Evolutionary conservation across 768 basidiomycete genomes (phyloP).

Genomic region (Vishniacozyma victoriae): DNA sequence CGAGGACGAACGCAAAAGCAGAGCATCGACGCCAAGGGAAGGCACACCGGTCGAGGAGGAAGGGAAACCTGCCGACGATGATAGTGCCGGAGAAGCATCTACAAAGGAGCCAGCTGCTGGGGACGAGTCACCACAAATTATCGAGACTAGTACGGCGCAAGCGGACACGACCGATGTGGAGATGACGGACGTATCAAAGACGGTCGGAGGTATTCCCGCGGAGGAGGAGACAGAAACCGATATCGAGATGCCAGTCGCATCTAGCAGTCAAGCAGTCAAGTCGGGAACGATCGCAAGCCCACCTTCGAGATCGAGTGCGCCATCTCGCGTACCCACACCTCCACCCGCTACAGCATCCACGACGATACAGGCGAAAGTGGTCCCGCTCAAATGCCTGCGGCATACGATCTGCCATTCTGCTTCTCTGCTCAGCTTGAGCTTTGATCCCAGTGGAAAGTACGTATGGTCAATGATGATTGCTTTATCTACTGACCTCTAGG

Average conservation of each 20-base stretch:
- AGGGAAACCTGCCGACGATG: conserved; percentile 2
- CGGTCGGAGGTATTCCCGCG: background rate
- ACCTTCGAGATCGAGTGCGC: conserved; percentile 7
- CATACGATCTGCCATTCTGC: conserved; percentile 28
- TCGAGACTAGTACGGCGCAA: background rate
- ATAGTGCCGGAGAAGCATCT: background rate
- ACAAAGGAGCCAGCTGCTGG: background rate
- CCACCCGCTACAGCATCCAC: conserved; percentile 2
- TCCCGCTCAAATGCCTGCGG: conserved; percentile 26
- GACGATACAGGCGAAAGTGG: conserved; percentile 1
- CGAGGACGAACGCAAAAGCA: background rate
- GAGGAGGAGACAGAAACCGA: background rate
- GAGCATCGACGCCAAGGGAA: background rate
- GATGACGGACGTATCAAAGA: background rate
- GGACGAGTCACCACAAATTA: background rate
- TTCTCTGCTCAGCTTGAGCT: conserved; percentile 19
- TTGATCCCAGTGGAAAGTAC: conserved; percentile 29
- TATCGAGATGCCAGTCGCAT: conserved; percentile 6
- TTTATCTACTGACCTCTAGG: conserved; percentile 7
- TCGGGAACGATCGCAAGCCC: conserved; percentile 1
- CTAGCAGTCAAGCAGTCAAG: background rate
- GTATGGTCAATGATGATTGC: background rate
- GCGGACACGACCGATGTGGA: background rate
- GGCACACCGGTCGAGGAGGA: background rate
- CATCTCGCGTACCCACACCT: conserved; percentile 10